Evolutionary conservation across 371 early-diverging fungal genomes (phyloP).

Genomic region (Batkoa obscura): DNA sequence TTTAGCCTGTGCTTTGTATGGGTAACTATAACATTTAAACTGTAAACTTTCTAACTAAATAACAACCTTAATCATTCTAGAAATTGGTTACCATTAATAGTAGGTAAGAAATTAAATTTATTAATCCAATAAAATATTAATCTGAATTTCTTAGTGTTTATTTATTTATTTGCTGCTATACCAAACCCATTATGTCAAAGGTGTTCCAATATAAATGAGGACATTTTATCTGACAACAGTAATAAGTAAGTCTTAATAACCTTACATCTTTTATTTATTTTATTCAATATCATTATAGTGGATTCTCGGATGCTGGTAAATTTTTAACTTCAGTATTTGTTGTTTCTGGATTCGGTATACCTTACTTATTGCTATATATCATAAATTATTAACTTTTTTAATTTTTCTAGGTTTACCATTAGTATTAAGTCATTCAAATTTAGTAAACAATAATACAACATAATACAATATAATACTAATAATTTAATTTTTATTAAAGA

Average conservation of each 20-base stretch:
- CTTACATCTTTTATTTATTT: not conserved
- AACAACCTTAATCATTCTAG: not conserved
- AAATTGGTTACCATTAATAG: slow-evolving; percentile 3
- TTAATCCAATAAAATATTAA: not conserved
- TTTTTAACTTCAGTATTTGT: slow-evolving; percentile 6
- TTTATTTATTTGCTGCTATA: not conserved
- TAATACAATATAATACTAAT: not conserved
- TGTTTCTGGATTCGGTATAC: slow-evolving; percentile 5
- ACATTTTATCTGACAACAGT: not conserved
- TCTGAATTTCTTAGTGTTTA: not conserved
- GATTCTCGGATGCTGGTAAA: slow-evolving; percentile 4
- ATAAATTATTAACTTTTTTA: not conserved
- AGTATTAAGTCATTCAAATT: not conserved
- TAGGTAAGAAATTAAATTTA: not conserved
- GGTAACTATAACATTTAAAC: not conserved
- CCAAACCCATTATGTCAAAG: slow-evolving; percentile 1
- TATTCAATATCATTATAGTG: not conserved
- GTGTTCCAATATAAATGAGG: not conserved
- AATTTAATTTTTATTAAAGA: not conserved
- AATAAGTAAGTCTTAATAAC: not conserved
- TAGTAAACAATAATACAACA: not conserved
- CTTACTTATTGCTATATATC: not conserved
- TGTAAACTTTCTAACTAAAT: not conserved
- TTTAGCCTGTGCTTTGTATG: slow-evolving; percentile 4
- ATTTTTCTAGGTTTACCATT: not conserved